phyloP scores from a whole-genome alignment of 2,329 filamentous ascomycete species.

The Botrytis squamosa region DNA sequence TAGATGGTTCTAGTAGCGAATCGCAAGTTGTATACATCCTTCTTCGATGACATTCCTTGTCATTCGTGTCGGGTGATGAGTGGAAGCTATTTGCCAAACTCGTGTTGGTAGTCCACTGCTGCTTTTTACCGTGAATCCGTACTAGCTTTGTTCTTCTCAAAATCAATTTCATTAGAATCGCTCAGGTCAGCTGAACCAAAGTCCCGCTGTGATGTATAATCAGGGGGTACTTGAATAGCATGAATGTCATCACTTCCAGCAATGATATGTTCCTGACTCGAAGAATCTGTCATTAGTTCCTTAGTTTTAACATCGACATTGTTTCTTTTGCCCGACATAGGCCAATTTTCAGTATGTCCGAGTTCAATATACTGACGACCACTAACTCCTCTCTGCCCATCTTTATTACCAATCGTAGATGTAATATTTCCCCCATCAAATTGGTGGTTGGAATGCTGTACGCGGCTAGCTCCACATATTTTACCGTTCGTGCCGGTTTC shows the following conservation, averaged over 20 bases:
- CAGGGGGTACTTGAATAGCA: background rate
- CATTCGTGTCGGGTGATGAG: background rate
- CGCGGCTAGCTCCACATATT: background rate
- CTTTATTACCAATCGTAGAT: background rate
- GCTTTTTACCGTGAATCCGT: background rate
- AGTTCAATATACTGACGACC: slow-evolving; percentile 12
- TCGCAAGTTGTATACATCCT: background rate
- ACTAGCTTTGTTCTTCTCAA: background rate
- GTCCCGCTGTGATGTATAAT: background rate
- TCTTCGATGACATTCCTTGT: too few relatives aligned
- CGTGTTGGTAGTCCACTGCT: background rate
- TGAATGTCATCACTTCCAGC: background rate
- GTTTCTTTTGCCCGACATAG: background rate
- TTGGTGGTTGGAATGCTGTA: background rate
- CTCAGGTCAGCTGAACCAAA: background rate
- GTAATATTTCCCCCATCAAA: background rate
- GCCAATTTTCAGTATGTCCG: background rate
- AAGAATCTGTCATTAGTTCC: background rate
- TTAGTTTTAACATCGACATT: background rate
- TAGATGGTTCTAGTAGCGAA: background rate
- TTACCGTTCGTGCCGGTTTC: background rate
- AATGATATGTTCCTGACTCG: slow-evolving; percentile 6
- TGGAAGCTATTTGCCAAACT: background rate
- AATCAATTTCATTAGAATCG: background rate
- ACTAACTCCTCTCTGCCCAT: background rate